Conservation (phyloP, 2,329 filamentous ascomycete species). For the Penicillium digitatum region DNA sequence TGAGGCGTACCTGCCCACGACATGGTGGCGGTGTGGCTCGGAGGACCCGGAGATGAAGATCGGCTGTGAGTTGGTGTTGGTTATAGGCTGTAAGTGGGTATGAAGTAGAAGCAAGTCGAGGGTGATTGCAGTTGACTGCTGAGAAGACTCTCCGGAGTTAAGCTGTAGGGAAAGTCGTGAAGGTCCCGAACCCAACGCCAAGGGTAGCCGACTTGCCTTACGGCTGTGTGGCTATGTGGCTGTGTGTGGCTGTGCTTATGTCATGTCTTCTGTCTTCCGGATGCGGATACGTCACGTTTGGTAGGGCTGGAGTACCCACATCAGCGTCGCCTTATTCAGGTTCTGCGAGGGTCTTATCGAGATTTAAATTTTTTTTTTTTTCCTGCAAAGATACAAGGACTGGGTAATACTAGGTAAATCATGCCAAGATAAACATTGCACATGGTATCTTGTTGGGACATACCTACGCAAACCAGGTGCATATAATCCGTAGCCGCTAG, state of each 20-base stretch:
- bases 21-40: constrained; percentile 48
- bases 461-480: not conserved
- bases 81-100: not conserved
- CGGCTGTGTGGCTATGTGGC: constrained; percentile 1
- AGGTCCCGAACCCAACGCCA: not conserved
- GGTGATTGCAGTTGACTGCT: not conserved
- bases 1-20: constrained; percentile 62
- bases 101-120: not conserved
- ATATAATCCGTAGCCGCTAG: not conserved
- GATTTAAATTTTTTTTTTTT: not conserved
- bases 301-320: constrained; percentile 5
- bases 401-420: not conserved
- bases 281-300: constrained; percentile 21
- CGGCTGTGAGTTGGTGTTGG: not conserved
- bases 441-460: not conserved
- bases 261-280: not conserved
- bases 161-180: not conserved
- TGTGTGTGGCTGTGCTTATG: constrained; percentile 5
- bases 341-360: not conserved
- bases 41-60: not conserved
- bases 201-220: constrained; percentile 6
- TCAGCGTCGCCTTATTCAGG: not conserved
- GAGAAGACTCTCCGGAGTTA: not conserved
- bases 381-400: not conserved
- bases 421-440: not conserved